A percentile compares a stretch with the other conserved stretches of the same genome.
phyloP scores from a whole-genome alignment of 257 asterid genomes.

The Handroanthus guayacan region DNA sequence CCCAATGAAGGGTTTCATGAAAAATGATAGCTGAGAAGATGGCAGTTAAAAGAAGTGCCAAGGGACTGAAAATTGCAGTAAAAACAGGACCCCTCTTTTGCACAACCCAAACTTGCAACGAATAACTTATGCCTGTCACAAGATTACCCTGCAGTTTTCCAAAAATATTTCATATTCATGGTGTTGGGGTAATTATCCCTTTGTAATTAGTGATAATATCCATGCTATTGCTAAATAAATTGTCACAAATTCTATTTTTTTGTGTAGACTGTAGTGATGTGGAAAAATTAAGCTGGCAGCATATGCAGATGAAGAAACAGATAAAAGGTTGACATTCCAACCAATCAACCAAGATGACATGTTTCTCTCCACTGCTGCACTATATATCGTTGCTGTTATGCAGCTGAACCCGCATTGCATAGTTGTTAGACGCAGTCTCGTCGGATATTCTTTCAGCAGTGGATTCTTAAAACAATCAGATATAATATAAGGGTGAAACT shows the following conservation, averaged over 20 bases:
- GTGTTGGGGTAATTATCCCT: too few species aligned
- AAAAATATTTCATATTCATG: neutral
- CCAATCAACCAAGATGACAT: constrained; percentile 56
- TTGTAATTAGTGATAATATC: too few species aligned
- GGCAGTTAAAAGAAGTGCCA: constrained; percentile 55
- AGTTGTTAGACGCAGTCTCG: constrained; percentile 49
- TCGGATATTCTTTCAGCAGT: constrained; percentile 56
- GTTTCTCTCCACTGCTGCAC: constrained; percentile 43
- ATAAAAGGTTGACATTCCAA: constrained; percentile 53
- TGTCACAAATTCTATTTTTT: too few species aligned
- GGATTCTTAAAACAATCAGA: constrained; percentile 37
- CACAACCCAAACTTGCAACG: constrained; percentile 56
- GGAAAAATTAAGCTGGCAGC: too few species aligned
- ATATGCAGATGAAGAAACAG: constrained; percentile 20
- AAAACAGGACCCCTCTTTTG: constrained; percentile 63
- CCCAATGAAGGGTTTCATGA: constrained; percentile 56
- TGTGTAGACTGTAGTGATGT: too few species aligned
- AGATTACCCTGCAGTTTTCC: constrained; percentile 50
- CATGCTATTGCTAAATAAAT: too few species aligned
- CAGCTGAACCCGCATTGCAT: constrained; percentile 53
- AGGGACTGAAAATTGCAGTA: constrained; percentile 52
- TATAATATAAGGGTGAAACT: too few species aligned
- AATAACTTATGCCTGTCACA: constrained; percentile 49
- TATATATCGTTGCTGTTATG: constrained; percentile 45
- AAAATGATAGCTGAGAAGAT: constrained; percentile 49